phyloP scores from a whole-genome alignment of 108 stramenopile genomes.

The Cyclotella sp. region DNA sequence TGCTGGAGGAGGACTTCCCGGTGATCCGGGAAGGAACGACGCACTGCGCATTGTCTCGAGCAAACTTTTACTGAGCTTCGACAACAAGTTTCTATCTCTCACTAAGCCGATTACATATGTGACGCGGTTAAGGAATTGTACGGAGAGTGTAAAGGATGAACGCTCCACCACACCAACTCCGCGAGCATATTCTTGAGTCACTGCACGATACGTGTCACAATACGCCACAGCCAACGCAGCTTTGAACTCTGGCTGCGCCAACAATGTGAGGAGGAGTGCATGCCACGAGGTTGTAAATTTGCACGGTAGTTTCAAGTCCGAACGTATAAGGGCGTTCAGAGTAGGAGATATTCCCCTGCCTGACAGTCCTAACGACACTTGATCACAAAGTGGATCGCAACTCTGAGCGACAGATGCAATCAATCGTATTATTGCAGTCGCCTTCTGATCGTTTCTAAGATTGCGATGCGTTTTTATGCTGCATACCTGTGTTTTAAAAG shows the following conservation, averaged over 20 bases:
- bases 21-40: slow-evolving; percentile 29
- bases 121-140: slow-evolving; percentile 94
- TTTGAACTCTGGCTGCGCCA: slow-evolving; percentile 95
- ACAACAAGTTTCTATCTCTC: slow-evolving; percentile 68
- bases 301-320: slow-evolving; percentile 78
- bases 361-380: slow-evolving; percentile 57
- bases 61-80: slow-evolving; percentile 66
- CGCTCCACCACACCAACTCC: slow-evolving; percentile 90
- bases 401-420: slow-evolving; percentile 66
- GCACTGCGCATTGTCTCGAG: slow-evolving; percentile 70
- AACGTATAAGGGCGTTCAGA: slow-evolving; percentile 68
- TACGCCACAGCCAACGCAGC: slow-evolving; percentile 88
- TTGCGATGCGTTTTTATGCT: slow-evolving; percentile 71
- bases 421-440: slow-evolving; percentile 73
- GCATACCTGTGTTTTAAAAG: slow-evolving; percentile 31
- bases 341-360: slow-evolving; percentile 52
- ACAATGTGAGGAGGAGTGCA: slow-evolving; percentile 85
- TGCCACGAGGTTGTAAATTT: slow-evolving; percentile 80
- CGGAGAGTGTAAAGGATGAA: slow-evolving; percentile 78
- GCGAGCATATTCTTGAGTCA: slow-evolving; percentile 80
- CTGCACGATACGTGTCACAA: slow-evolving; percentile 82
- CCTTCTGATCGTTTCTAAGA: slow-evolving; percentile 70
- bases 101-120: slow-evolving; percentile 90
- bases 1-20: slow-evolving; percentile 29
- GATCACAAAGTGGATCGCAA: slow-evolving; percentile 84